Conservation (phyloP, 139 green algal genomes). For the Nannochloris sp. region DNA sequence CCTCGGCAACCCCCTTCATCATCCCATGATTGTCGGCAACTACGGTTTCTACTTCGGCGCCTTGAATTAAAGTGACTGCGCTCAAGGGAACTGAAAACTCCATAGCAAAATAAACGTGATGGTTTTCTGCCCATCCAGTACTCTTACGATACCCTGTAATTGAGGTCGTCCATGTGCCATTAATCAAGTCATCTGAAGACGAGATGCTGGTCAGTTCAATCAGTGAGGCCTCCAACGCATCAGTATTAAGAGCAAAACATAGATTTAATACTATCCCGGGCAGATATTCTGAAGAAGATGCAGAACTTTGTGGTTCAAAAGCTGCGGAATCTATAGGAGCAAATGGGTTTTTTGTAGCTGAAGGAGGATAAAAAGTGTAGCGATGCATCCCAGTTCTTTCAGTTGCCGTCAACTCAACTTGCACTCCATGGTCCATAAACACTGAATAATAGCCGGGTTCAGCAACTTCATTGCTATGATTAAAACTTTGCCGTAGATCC, state of each 20-base stretch:
- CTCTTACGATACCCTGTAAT: background rate
- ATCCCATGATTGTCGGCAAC: background rate
- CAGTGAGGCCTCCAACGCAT: background rate
- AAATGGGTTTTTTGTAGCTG: background rate
- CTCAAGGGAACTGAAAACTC: background rate
- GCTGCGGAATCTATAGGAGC: too few species aligned
- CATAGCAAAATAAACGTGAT: background rate
- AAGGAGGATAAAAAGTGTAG: background rate
- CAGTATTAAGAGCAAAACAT: background rate
- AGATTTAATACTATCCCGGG: background rate
- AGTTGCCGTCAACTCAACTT: slow-evolving; percentile 6
- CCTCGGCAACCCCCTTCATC: background rate
- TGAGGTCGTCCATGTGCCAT: too few species aligned
- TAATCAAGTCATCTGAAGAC: too few species aligned
- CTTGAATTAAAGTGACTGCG: background rate
- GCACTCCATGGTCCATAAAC: background rate
- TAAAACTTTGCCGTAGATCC: background rate
- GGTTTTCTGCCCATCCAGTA: background rate
- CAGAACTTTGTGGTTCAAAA: too few species aligned
- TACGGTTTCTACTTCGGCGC: background rate
- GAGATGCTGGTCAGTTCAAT: background rate
- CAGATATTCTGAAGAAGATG: too few species aligned
- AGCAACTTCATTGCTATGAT: background rate
- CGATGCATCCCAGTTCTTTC: background rate
- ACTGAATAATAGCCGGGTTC: slow-evolving; percentile 2